Percentiles rank a stretch among this genome's conserved stretches.
phyloP scores from a whole-genome alignment of 805 yeast genomes.

The Torulaspora franciscae region DNA sequence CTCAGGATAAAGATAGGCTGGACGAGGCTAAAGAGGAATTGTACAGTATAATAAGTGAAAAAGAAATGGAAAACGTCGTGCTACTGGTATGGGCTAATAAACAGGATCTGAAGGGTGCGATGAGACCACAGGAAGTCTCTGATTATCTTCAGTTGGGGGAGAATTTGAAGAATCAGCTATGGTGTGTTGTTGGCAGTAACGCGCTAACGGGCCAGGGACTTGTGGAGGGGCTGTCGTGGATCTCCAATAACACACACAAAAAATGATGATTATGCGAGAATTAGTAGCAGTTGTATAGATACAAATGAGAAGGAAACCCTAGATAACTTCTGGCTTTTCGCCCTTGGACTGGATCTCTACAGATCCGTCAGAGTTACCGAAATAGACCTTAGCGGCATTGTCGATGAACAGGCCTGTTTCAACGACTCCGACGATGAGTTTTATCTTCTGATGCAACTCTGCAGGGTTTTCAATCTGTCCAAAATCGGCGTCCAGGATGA shows the following conservation, averaged over 20 bases:
- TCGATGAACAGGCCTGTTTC: conserved; percentile 87
- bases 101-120: conserved; percentile 69
- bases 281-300: conserved; percentile 9
- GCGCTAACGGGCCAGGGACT: conserved; percentile 89
- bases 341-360: conserved; percentile 34
- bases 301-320: conserved; percentile 1
- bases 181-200: conserved; percentile 90
- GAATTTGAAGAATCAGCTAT: conserved; percentile 59
- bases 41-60: conserved; percentile 71
- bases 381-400: conserved; percentile 71
- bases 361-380: conserved; percentile 79
- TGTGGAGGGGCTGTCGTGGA: conserved; percentile 83
- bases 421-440: conserved; percentile 83
- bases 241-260: conserved; percentile 53
- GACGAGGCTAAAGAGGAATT: conserved; percentile 76
- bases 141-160: conserved; percentile 61
- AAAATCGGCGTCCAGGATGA: conserved; percentile 88
- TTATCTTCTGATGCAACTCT: conserved; percentile 59
- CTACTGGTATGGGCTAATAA: conserved; percentile 84
- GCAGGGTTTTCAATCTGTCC: conserved; percentile 58
- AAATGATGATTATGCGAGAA: conserved; percentile 9
- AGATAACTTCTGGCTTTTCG: conserved; percentile 1
- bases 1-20: conserved; percentile 65
- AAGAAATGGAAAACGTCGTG: conserved; percentile 75
- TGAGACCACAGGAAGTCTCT: conserved; percentile 76